phyloP scores from a whole-genome alignment of 2,329 filamentous ascomycete species.

The Penicillium oxalicum region DNA sequence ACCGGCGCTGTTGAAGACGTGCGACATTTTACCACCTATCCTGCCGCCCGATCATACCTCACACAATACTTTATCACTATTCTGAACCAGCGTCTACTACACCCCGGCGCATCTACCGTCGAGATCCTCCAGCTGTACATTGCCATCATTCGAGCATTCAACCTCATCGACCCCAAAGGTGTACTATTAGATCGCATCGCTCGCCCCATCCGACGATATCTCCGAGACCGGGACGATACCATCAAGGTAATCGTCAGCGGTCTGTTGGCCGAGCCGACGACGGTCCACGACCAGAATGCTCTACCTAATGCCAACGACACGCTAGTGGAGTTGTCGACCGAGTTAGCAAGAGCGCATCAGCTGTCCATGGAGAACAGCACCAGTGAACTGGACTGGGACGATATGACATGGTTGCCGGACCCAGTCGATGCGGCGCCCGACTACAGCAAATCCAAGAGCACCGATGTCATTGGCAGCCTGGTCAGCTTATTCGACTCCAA shows the following conservation, averaged over 20 bases:
- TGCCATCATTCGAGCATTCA: conserved; percentile 59
- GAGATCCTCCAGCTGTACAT: conserved; percentile 65
- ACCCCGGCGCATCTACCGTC: conserved; percentile 59
- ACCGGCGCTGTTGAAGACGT: conserved; percentile 56
- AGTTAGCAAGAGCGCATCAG: conserved; percentile 41
- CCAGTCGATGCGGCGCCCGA: conserved; percentile 89
- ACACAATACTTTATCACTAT: conserved; percentile 50
- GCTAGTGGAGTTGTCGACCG: conserved; percentile 49
- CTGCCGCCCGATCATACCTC: conserved; percentile 50
- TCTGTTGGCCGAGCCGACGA: conserved; percentile 51
- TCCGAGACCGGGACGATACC: conserved; percentile 60
- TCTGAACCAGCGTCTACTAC: conserved; percentile 51
- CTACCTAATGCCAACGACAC: conserved; percentile 33
- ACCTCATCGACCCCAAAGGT: conserved; percentile 57
- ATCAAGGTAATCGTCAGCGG: conserved; percentile 60
- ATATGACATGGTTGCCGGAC: conserved; percentile 89
- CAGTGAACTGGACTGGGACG: conserved; percentile 78
- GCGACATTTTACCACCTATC: conserved; percentile 50
- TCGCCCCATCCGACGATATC: conserved; percentile 57
- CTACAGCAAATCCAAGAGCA: conserved; percentile 80
- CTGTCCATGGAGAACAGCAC: conserved; percentile 42
- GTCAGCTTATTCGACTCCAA: conserved; percentile 83
- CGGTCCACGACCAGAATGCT: conserved; percentile 28
- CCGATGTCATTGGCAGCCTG: conserved; percentile 86
- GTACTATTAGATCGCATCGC: conserved; percentile 62